These are phyloP conservation scores for Talaromyces albobiverticillius DNA, from an alignment of 2,329 filamentous ascomycete genomes.

Conservation along the genomic window DNA sequence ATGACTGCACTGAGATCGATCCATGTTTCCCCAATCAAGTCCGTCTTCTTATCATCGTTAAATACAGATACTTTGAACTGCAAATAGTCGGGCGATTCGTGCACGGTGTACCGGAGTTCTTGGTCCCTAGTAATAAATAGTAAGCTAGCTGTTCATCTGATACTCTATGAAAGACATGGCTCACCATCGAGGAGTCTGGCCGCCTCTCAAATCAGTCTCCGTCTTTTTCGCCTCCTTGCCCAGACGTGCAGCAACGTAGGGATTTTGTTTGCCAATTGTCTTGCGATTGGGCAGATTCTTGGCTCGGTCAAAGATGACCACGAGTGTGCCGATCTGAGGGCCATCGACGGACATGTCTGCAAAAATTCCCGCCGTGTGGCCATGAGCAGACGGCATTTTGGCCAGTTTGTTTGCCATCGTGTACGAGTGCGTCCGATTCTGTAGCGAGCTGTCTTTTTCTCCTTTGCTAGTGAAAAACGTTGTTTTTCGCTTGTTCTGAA, in stretches of 20 bases:
- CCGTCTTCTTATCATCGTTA: conserved; percentile 97
- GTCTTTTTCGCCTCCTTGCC: conserved; percentile 99
- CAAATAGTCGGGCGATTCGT: conserved; percentile 95
- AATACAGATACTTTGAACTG: conserved; percentile 94
- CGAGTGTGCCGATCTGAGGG: conserved; percentile 86
- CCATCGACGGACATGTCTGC: conserved; percentile 92
- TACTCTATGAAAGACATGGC: neutral
- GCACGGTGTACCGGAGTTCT: conserved; percentile 91
- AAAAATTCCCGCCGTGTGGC: conserved; percentile 89
- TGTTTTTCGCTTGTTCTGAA: neutral
- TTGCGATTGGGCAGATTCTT: conserved; percentile 97
- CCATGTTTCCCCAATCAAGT: conserved; percentile 93
- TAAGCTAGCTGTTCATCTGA: neutral
- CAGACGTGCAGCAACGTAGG: conserved; percentile 88
- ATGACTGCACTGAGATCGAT: conserved; percentile 79
- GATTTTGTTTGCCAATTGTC: conserved; percentile 97
- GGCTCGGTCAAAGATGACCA: conserved; percentile 86
- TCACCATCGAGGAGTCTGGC: conserved; percentile 94
- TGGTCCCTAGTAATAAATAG: conserved; percentile 71
- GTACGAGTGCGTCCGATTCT: neutral
- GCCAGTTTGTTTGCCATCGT: conserved; percentile 39
- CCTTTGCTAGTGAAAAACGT: neutral
- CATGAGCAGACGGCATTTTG: conserved; percentile 55
- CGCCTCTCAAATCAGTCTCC: conserved; percentile 85
- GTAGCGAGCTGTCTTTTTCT: neutral